Percentiles rank a stretch among this genome's conserved stretches.
phyloP scores from a whole-genome alignment of 768 basidiomycete genomes.

The Leccinum rimulosum region DNA sequence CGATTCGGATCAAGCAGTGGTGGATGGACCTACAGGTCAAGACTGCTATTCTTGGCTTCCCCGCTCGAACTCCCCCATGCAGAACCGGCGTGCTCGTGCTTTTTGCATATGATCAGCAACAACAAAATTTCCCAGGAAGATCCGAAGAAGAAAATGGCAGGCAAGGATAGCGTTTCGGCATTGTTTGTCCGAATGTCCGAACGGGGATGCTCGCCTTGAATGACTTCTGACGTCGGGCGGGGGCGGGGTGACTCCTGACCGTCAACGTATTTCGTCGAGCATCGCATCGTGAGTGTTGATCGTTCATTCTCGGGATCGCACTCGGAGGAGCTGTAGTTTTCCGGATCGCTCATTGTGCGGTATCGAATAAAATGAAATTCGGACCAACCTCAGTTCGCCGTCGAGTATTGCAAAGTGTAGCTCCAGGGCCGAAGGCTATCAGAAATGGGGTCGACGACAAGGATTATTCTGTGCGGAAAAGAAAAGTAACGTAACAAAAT shows the following conservation, averaged over 20 bases:
- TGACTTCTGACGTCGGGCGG: constrained; percentile 74
- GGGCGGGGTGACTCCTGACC: constrained; percentile 41
- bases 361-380: neutral
- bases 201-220: constrained; percentile 35
- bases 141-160: neutral
- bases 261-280: constrained; percentile 50
- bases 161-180: neutral
- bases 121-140: neutral
- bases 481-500: constrained; percentile 7
- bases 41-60: constrained; percentile 64
- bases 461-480: constrained; percentile 56
- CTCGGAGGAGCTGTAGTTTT: constrained; percentile 48
- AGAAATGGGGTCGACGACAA: constrained; percentile 74
- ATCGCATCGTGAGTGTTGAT: constrained; percentile 58
- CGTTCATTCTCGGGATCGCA: constrained; percentile 64
- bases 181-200: neutral
- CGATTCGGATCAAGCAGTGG: constrained; percentile 74
- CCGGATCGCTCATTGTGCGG: constrained; percentile 72
- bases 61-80: constrained; percentile 76
- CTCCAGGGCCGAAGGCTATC: constrained; percentile 25
- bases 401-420: neutral
- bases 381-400: constrained; percentile 3
- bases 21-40: constrained; percentile 62
- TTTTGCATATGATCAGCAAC: neutral
- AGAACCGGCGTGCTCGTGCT: constrained; percentile 41